phyloP scores from a whole-genome alignment of 805 yeast genomes.

The Metschnikowia continentalis region DNA sequence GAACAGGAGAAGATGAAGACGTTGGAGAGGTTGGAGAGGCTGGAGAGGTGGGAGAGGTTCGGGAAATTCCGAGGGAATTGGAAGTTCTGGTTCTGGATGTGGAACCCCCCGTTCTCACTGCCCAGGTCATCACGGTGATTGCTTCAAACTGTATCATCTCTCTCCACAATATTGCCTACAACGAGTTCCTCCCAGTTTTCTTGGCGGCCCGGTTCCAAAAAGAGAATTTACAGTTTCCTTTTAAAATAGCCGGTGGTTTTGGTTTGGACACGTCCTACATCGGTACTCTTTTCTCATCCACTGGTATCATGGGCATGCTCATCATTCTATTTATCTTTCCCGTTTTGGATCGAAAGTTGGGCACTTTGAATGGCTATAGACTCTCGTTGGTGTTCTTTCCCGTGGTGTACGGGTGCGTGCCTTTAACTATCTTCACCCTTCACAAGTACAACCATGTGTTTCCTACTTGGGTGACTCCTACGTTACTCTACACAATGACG shows the following conservation, averaged over 20 bases:
- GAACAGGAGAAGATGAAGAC: too few species aligned
- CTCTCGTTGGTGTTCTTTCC: constrained; percentile 32
- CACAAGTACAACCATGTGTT: constrained; percentile 21
- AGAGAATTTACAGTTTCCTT: constrained; percentile 29
- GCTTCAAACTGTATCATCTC: constrained; percentile 32
- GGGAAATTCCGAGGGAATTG: not conserved
- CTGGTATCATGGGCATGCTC: constrained; percentile 35
- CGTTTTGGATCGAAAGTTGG: constrained; percentile 28
- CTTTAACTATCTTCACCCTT: constrained; percentile 30
- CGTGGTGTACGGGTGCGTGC: constrained; percentile 27
- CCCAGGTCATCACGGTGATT: constrained; percentile 29
- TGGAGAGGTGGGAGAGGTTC: too few species aligned
- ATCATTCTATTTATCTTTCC: constrained; percentile 32
- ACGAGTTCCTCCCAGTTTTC: constrained; percentile 36
- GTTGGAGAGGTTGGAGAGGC: too few species aligned
- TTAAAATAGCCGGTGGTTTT: constrained; percentile 35
- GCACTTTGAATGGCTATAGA: constrained; percentile 29
- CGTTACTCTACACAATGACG: constrained; percentile 26
- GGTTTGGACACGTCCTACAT: constrained; percentile 30
- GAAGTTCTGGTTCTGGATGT: not conserved
- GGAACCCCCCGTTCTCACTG: constrained; percentile 20
- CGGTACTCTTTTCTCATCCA: constrained; percentile 33
- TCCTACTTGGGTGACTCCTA: constrained; percentile 30
- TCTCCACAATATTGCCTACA: constrained; percentile 29
- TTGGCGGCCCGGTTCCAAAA: constrained; percentile 28